phyloP scores from a whole-genome alignment of 306 rosid genomes.

The Cotoneaster glaucophyllus region DNA sequence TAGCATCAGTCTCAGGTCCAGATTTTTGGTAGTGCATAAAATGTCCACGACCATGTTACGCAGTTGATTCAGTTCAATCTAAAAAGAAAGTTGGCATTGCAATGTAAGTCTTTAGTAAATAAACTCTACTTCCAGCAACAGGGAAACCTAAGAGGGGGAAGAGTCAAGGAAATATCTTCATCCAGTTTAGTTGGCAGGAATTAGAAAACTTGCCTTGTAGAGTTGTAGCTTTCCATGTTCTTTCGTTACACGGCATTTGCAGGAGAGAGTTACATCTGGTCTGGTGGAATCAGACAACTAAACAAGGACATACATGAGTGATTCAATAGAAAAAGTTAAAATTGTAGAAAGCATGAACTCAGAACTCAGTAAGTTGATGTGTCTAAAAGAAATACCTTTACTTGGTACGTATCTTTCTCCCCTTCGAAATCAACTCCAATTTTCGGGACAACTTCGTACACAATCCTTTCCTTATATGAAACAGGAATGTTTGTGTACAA shows the following conservation, averaged over 20 bases:
- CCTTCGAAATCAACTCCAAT: conserved; percentile 28
- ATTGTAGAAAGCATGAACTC: background rate
- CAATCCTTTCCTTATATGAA: conserved; percentile 25
- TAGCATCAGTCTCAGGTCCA: conserved; percentile 49
- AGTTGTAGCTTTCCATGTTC: conserved; percentile 31
- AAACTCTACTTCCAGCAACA: background rate
- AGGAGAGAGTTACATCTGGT: conserved; percentile 22
- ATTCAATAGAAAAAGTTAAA: background rate
- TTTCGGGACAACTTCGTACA: conserved; percentile 3
- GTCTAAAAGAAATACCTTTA: conserved; percentile 26
- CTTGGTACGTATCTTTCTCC: conserved; percentile 39
- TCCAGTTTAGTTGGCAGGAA: background rate
- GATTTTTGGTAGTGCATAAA: conserved; percentile 34
- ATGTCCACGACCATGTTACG: conserved; percentile 41
- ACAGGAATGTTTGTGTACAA: conserved; percentile 31
- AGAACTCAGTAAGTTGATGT: background rate
- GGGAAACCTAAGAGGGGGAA: background rate
- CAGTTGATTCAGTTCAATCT: conserved; percentile 32
- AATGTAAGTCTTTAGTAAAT: background rate
- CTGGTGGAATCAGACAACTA: conserved; percentile 28
- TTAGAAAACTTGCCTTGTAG: conserved; percentile 29
- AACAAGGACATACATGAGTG: background rate
- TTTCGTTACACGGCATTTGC: conserved; percentile 32
- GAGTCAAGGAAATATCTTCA: background rate
- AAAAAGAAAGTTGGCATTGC: background rate